Evolutionary conservation across 495 filamentous ascomycete genomes (phyloP), one percentile per base, ranked within the genome.

Genomic region (Tuber calosporum): DNA sequence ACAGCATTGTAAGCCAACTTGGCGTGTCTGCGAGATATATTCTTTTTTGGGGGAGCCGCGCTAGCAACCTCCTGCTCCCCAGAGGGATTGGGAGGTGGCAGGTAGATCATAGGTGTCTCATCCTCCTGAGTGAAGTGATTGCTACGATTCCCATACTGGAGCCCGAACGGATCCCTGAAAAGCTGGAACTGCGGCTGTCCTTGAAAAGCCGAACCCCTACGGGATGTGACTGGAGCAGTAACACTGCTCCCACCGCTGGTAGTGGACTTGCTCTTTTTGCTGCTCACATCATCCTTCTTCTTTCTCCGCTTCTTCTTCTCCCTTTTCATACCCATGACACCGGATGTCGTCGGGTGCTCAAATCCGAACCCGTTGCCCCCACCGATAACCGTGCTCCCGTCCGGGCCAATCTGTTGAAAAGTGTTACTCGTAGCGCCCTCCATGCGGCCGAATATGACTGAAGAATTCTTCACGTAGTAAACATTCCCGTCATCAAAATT

Each of bases 11-110:
- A 98, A 19, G 88, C 83, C 70, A 99, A 93, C 79, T 89, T 90
- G 45, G 93, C 87, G 82, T 99, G 95, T 80, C 91, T 86, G 53
- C 94, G 87, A 8, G 94, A 97, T 45, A 98, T 97, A 37, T 88
- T 89, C 70, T 90, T 90, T 36, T 67, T 75, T 0, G 73, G 73
- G 4, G 70, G 66, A 11, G 66, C 58, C 1, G 70, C 40, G 45
- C 71, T 67, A 15, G 26, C 26, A 15, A 43, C 73, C 26, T 30
- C 66, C 15, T 79, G 73, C n/a, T 48, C 45, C 17, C 40, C 66
- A 37, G 72, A 68, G 4, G 72, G 48, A 41, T 39, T 68, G 39
- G 43, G 42, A 41, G 72, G 69, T n/a, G 80, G 80, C 1, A 82
- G 42, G 19, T 81, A 77, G 20, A 82, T 81, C 8, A 82, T 67